Conservation (phyloP, 192 early-diverging fungal species). For the Podila clonocystis region DNA sequence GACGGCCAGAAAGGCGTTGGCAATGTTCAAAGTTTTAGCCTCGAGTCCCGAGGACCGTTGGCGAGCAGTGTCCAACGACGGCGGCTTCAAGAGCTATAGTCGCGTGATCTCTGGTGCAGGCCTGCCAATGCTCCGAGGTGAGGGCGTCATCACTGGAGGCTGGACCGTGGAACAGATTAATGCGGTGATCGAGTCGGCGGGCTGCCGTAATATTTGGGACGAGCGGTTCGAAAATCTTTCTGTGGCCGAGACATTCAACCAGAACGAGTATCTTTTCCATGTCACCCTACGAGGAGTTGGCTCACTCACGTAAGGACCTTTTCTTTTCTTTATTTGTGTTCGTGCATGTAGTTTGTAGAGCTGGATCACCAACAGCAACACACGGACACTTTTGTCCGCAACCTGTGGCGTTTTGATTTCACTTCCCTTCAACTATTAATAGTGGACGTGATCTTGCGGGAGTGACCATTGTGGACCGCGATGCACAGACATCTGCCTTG, state of each 20-base stretch:
- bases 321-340: background rate
- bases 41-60: conserved; percentile 53
- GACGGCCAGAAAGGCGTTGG: conserved; percentile 51
- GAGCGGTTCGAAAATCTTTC: conserved; percentile 57
- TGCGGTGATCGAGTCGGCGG: conserved; percentile 55
- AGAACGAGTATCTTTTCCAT: conserved; percentile 60
- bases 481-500: conserved; percentile 55
- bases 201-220: conserved; percentile 64
- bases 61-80: conserved; percentile 54
- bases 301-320: conserved; percentile 45
- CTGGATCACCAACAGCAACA: background rate
- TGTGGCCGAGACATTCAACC: conserved; percentile 58
- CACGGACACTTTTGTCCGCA: background rate
- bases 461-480: conserved; percentile 60
- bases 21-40: conserved; percentile 56
- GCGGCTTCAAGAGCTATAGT: conserved; percentile 60
- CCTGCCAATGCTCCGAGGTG: conserved; percentile 61
- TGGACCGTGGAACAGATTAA: conserved; percentile 66
- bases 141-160: conserved; percentile 55
- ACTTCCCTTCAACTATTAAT: conserved; percentile 11
- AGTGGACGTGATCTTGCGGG: conserved; percentile 60
- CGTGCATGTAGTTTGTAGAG: background rate
- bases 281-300: conserved; percentile 46
- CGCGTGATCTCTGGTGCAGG: conserved; percentile 49
- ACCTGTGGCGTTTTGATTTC: background rate